These are phyloP conservation scores for Blepharisma stoltei DNA, from an alignment of 73 alveolate species.

Conservation along the genomic window DNA sequence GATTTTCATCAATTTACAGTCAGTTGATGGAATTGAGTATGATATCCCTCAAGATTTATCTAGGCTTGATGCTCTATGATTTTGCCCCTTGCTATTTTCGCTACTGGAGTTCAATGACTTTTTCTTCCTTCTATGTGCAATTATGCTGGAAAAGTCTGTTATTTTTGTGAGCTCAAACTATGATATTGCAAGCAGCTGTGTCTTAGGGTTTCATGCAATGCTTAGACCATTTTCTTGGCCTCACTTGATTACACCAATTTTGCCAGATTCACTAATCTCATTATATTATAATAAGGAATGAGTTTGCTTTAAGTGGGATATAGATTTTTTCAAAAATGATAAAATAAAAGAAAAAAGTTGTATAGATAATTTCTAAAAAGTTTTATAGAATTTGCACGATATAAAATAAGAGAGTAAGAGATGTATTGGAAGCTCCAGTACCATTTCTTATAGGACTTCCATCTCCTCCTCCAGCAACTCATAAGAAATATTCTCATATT, in stretches of 20 bases:
- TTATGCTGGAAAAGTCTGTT: slow-evolving; percentile 56
- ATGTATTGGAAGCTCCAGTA: slow-evolving; percentile 65
- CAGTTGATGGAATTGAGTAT: not conserved
- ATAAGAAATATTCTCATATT: not conserved
- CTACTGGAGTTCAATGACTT: slow-evolving; percentile 36
- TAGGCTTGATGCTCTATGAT: slow-evolving; percentile 39
- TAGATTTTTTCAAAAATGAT: too few relatives aligned
- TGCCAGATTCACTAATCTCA: slow-evolving; percentile 61
- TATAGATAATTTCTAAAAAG: too few relatives aligned
- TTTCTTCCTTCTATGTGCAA: slow-evolving; percentile 34
- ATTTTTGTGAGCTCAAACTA: slow-evolving; percentile 44
- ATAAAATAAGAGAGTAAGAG: too few relatives aligned
- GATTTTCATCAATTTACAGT: not conserved
- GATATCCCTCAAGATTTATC: slow-evolving; percentile 25
- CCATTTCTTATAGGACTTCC: slow-evolving; percentile 59
- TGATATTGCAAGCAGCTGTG: slow-evolving; percentile 42
- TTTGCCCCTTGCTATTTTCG: slow-evolving; percentile 51
- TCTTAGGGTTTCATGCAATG: slow-evolving; percentile 50
- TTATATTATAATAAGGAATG: too few relatives aligned
- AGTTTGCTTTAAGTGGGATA: too few relatives aligned
- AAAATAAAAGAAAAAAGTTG: too few relatives aligned
- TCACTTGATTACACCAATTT: slow-evolving; percentile 53
- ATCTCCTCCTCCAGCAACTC: slow-evolving; percentile 10
- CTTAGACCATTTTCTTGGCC: slow-evolving; percentile 64
- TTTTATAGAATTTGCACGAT: too few relatives aligned